A percentile compares a stretch with the other conserved stretches of the same genome.
phyloP scores from a whole-genome alignment of 2,329 filamentous ascomycete genomes.

The Penicillium rolfsii region DNA sequence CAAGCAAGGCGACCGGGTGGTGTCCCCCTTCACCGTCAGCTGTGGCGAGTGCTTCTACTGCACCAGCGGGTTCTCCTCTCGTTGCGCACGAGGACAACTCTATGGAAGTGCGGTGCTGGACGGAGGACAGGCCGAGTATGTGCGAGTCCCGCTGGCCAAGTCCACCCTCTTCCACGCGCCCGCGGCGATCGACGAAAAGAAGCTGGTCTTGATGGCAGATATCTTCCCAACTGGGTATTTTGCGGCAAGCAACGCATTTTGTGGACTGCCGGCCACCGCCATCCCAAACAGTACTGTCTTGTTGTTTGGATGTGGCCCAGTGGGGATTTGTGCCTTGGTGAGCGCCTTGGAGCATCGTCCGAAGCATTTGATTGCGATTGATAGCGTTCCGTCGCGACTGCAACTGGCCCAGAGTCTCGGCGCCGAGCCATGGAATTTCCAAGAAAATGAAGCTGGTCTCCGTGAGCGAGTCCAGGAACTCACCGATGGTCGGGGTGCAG shows the following conservation, averaged over 20 bases:
- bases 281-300: slow-evolving; percentile 56
- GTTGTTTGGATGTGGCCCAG: slow-evolving; percentile 78
- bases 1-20: slow-evolving; percentile 72
- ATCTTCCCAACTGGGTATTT: slow-evolving; percentile 85
- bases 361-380: slow-evolving; percentile 74
- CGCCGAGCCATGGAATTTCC: slow-evolving; percentile 79
- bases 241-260: slow-evolving; percentile 74
- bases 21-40: slow-evolving; percentile 78
- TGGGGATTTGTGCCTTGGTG: slow-evolving; percentile 80
- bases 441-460: slow-evolving; percentile 65
- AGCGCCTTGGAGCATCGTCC: slow-evolving; percentile 72
- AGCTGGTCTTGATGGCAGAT: slow-evolving; percentile 83
- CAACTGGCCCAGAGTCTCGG: slow-evolving; percentile 71
- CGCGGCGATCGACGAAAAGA: slow-evolving; percentile 68
- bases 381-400: slow-evolving; percentile 73
- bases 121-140: slow-evolving; percentile 79
- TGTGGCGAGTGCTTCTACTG: slow-evolving; percentile 85
- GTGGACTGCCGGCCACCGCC: slow-evolving; percentile 57
- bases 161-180: slow-evolving; percentile 74
- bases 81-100: slow-evolving; percentile 69
- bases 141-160: slow-evolving; percentile 78
- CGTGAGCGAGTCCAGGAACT: slow-evolving; percentile 62
- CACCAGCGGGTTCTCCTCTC: slow-evolving; percentile 69
- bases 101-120: slow-evolving; percentile 73
- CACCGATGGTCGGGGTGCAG: slow-evolving; percentile 78